Base-by-base conservation (phyloP, 2,329 filamentous ascomycete genomes). In the Colletotrichum costaricense region DNA sequence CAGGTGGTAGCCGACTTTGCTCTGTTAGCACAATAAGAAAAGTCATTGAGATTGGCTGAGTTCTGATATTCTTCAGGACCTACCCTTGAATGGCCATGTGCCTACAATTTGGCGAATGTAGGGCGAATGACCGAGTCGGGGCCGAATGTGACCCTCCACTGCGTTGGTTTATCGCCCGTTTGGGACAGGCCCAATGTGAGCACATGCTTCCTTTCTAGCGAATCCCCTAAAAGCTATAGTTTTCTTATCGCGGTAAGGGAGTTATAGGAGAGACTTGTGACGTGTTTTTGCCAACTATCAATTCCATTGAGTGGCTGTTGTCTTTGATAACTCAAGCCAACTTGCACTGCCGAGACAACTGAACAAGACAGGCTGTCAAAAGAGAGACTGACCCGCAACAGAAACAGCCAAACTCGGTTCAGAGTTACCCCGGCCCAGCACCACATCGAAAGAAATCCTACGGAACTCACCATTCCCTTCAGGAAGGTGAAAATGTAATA, bases 91-190 rank as follows among this genome's bases (percentile, higher is more conserved):
- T 42, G 63, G 49, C 71, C 68, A 72, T 73, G 71, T 71, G 71
- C 68, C 42, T 30, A 5, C 14, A 52, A 26, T 54, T 33, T 49
- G 35, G 38, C 28, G 46, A n/a, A 14, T 24, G 24, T 8, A 28
- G 54, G 33, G 63, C 49, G 71, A 59, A 71, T 72, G 68, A 74
- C 67, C 68, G 63, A 67, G 56, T 63, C 57, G 68, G 35, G 38
- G 68, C 62, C 71, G 71, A 72, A 42, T 74, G 57, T 55, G 35
- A 74, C 68, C 68, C 67, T 72, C 68, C 57, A 52, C 33, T 52
- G 14, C 12, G 30, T 26, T 42, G 26, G 9, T 58, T 71, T 56
- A 30, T 73, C 70, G 66, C 70, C 33, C 9, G 16, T 60, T 60
- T 42, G 6, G 60, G 42, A 35, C 30, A 55, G 33, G 54, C 46